Evolutionary conservation across 1,284 basidiomycete species (phyloP).

Genomic region (Ceratorhiza oryzae-sativae): DNA sequence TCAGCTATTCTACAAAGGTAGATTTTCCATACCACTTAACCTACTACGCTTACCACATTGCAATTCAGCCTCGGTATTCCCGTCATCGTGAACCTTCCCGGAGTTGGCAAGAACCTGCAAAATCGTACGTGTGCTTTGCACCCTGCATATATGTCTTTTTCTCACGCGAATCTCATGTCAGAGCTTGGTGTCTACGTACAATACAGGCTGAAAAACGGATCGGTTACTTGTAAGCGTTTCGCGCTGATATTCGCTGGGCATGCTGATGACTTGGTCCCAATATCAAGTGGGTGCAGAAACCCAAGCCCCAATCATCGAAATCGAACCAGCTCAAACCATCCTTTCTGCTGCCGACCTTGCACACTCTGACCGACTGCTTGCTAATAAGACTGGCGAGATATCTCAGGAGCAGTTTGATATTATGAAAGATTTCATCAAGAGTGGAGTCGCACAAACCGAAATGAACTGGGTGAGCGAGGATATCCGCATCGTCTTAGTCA

Average conservation of each 20-base stretch:
- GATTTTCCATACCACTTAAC: background rate
- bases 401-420: no score
- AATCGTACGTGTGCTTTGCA: constrained; percentile 49
- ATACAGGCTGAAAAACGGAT: constrained; percentile 20
- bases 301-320: constrained; percentile 32
- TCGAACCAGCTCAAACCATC: constrained; percentile 32
- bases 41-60: background rate
- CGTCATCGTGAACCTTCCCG: constrained; percentile 52
- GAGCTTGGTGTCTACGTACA: constrained; percentile 33
- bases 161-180: background rate
- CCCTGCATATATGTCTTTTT: background rate
- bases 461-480: constrained; percentile 31
- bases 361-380: no score
- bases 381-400: no score
- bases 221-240: background rate
- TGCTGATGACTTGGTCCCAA: background rate
- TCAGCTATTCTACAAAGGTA: constrained; percentile 43
- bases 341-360: no score
- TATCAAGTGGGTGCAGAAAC: constrained; percentile 25
- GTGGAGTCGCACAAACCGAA: no score
- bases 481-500: no score
- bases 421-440: no score
- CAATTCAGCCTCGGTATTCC: constrained; percentile 45
- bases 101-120: constrained; percentile 58
- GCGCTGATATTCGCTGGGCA: background rate